Percentiles rank a stretch among this genome's conserved stretches.
phyloP scores from a whole-genome alignment of 331 rosid species.

The Acacia pycnantha region DNA sequence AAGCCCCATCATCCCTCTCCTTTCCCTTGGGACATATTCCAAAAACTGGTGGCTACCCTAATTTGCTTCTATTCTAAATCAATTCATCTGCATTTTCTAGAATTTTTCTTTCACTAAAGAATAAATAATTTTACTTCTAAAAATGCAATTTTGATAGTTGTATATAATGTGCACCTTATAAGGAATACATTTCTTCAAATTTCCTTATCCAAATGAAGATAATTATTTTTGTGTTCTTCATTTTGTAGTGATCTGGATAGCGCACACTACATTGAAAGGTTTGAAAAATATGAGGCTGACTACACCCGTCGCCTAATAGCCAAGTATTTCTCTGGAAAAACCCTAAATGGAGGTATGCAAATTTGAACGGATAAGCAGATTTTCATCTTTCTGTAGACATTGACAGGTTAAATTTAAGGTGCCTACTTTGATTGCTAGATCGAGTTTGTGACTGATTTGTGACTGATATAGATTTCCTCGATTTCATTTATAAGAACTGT shows the following conservation, averaged over 20 bases:
- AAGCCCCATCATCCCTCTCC: background rate
- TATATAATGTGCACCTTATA: background rate
- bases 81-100: background rate
- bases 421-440: conserved; percentile 19
- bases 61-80: background rate
- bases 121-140: background rate
- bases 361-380: background rate
- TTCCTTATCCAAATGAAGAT: background rate
- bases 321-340: conserved; percentile 47
- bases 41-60: background rate
- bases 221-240: conserved; percentile 23
- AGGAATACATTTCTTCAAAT: background rate
- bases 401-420: conserved; percentile 8
- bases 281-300: conserved; percentile 41
- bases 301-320: conserved; percentile 37
- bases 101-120: background rate
- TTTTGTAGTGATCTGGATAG: conserved; percentile 48
- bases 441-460: conserved; percentile 6
- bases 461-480: background rate
- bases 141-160: background rate
- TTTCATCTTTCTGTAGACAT: background rate
- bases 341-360: conserved; percentile 40
- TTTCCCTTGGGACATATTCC: conserved; percentile 12
- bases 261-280: conserved; percentile 37
- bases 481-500: conserved; percentile 14